Evolutionary conservation across 176 grass and related monocot genomes (phyloP).

Genomic region (Carex kokanica): DNA sequence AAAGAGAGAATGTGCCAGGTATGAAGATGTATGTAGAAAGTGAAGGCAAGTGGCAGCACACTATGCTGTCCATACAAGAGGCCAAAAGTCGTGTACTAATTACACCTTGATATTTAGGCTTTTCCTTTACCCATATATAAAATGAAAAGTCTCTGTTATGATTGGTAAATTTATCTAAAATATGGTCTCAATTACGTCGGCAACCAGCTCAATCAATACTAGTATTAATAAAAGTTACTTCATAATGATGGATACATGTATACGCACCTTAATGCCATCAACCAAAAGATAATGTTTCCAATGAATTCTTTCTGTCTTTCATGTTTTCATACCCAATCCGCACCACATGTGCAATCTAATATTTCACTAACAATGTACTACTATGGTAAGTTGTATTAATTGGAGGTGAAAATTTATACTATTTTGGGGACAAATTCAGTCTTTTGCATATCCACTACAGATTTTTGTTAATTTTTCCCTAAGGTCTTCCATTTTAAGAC

Average conservation of each 20-base stretch:
- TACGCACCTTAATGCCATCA: not conserved
- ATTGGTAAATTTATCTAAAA: not conserved
- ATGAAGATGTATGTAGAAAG: slow-evolving; percentile 27
- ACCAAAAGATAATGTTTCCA: not conserved
- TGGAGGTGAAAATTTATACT: not conserved
- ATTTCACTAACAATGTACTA: too few relatives aligned
- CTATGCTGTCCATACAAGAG: slow-evolving; percentile 5
- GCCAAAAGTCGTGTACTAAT: not conserved
- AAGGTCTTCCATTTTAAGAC: not conserved
- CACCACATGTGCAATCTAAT: not conserved
- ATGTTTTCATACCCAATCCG: not conserved
- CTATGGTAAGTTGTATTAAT: not conserved
- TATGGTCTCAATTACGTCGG: slow-evolving; percentile 19
- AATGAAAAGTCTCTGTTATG: slow-evolving; percentile 15
- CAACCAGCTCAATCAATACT: too few relatives aligned
- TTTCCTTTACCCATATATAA: not conserved
- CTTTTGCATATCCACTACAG: not conserved
- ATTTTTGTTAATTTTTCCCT: not conserved
- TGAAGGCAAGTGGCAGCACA: slow-evolving; percentile 18
- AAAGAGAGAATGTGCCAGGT: not conserved
- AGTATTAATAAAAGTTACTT: slow-evolving; percentile 1
- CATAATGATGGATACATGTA: slow-evolving; percentile 13
- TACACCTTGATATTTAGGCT: slow-evolving; percentile 10
- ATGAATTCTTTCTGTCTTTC: not conserved
- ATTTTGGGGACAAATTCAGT: not conserved